Conservation (phyloP, 2,329 filamentous ascomycete genomes). For the Thielaviopsis populi region DNA sequence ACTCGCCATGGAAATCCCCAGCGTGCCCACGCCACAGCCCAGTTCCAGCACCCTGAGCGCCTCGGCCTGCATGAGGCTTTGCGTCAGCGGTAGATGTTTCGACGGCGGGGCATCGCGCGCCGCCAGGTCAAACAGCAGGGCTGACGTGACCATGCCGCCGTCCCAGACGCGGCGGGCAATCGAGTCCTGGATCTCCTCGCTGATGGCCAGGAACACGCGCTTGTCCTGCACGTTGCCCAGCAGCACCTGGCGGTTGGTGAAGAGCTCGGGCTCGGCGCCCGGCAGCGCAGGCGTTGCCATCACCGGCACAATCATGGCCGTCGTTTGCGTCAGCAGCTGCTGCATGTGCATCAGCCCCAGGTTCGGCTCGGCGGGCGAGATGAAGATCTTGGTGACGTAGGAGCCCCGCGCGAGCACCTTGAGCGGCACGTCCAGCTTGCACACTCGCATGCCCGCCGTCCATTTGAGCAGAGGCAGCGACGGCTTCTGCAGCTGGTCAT, state of each 20-base stretch:
- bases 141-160: slow-evolving; percentile 34
- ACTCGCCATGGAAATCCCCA: slow-evolving; percentile 35
- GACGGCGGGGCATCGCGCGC: neutral
- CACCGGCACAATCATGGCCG: slow-evolving; percentile 15
- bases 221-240: slow-evolving; percentile 16
- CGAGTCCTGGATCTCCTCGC: slow-evolving; percentile 44
- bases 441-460: slow-evolving; percentile 27
- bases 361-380: slow-evolving; percentile 15
- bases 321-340: slow-evolving; percentile 10
- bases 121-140: slow-evolving; percentile 21
- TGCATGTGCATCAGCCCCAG: slow-evolving; percentile 11
- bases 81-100: slow-evolving; percentile 3
- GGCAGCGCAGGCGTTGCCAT: slow-evolving; percentile 9
- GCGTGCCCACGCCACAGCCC: slow-evolving; percentile 41
- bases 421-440: slow-evolving; percentile 23
- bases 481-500: slow-evolving; percentile 22
- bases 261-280: slow-evolving; percentile 10
- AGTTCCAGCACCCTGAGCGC: slow-evolving; percentile 32
- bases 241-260: slow-evolving; percentile 14
- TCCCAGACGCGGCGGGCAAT: slow-evolving; percentile 47
- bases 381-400: slow-evolving; percentile 14
- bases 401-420: slow-evolving; percentile 16
- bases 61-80: neutral
- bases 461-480: slow-evolving; percentile 22
- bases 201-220: slow-evolving; percentile 22